Evolutionary conservation across 2,329 filamentous ascomycete species (phyloP), one percentile per base, ranked within the genome.

Genomic region (Hypoxylon sp.): DNA sequence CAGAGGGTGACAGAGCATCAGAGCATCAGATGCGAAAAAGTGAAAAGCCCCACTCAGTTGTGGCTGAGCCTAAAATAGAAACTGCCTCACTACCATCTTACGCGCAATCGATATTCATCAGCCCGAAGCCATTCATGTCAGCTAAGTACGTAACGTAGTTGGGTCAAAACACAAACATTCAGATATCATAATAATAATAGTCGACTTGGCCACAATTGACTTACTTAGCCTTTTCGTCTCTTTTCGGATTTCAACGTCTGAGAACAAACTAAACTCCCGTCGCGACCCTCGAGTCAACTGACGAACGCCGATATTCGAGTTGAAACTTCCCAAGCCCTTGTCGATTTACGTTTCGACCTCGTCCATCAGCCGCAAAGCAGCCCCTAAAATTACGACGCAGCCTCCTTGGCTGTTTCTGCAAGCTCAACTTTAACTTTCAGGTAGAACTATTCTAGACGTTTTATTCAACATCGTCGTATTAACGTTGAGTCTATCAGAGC

Each of bases 51-150:
- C 54, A 45, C 41, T 29, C 27, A 59, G 16, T 52, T 68, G 65
- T 68, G 65, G 65, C 65, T 65, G 62, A 68, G 65, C 62, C 50
- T 66, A 59, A 65, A 68, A 68, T 65, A 68, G 62, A 56, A 65
- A n/a, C n/a, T n/a, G n/a, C n/a, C 43, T 54, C 50, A 46, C 32
- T 56, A 52, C 56, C 39, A 55, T 50, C 37, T 54, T 68, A 68
- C 65, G 50, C 65, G 65, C 62, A 65, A 63, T 62, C 64, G 39
- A 48, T 52, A 61, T 55, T 50, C 55, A 67, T 61, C 64, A 67
- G 60, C 64, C 54, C 32, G 25, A 19, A 27, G 50, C 54, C 27
- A 45, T 45, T 53, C 32, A 52, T 41, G 57, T 65, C 61, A 65
- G 57, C 64, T 67, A 52, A 21, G 19, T 55, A 59, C 54, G 52